phyloP scores from a whole-genome alignment of 176 grass and related monocot genomes.

The Secale cereale region DNA sequence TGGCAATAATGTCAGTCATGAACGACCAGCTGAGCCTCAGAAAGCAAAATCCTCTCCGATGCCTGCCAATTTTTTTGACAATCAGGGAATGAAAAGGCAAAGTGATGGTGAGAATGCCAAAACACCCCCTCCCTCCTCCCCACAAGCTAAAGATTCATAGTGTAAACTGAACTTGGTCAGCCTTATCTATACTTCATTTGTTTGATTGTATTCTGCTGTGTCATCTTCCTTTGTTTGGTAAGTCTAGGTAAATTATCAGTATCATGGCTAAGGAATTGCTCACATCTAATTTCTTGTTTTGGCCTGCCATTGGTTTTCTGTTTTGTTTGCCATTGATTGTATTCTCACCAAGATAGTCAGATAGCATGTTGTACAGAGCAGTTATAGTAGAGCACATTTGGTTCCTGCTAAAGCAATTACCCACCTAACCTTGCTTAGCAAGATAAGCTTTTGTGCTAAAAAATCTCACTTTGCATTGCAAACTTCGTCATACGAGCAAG shows the following conservation, averaged over 20 bases:
- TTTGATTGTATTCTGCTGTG: slow-evolving; percentile 14
- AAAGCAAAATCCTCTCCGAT: slow-evolving; percentile 65
- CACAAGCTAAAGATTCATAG: neutral
- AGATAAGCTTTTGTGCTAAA: neutral
- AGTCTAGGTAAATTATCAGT: neutral
- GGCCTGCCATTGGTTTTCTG: neutral
- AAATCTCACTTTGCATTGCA: neutral
- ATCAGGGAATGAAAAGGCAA: slow-evolving; percentile 55
- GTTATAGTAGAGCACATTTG: neutral
- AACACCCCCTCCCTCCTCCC: neutral
- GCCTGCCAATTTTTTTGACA: slow-evolving; percentile 84
- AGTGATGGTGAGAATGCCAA: slow-evolving; percentile 52
- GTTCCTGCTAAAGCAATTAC: neutral
- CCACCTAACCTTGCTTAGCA: neutral
- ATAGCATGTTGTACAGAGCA: neutral
- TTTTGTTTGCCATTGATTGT: neutral
- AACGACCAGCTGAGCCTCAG: slow-evolving; percentile 45
- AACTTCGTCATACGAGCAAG: too few relatives aligned
- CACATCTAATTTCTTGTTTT: slow-evolving; percentile 13
- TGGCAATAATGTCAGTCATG: slow-evolving; percentile 44
- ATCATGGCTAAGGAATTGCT: neutral
- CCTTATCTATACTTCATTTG: slow-evolving; percentile 1
- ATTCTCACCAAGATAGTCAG: neutral
- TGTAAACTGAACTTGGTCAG: neutral
- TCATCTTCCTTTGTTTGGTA: slow-evolving; percentile 3